Conservation (phyloP, 805 yeast genomes). For the Metschnikowia cubensis region DNA sequence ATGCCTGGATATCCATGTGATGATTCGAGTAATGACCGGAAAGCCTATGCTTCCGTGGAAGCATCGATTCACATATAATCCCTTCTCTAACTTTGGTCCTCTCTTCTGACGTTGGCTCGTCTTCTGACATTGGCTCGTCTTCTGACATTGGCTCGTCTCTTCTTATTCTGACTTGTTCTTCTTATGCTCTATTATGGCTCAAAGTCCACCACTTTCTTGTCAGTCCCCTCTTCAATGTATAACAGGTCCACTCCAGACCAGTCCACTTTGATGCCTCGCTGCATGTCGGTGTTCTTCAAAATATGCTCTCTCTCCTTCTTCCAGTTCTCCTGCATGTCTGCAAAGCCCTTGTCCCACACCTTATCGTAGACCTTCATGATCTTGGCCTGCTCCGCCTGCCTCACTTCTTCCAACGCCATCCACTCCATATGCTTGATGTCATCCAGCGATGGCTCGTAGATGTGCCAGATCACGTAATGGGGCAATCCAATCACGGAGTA, state of each 20-base stretch:
- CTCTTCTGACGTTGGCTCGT: too few species aligned
- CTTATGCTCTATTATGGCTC: constrained; percentile 23
- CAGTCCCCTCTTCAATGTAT: constrained; percentile 26
- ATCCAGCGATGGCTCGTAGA: constrained; percentile 91
- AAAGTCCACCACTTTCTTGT: constrained; percentile 39
- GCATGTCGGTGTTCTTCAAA: constrained; percentile 71
- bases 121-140: too few species aligned
- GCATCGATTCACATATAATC: too few species aligned
- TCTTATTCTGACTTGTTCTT: too few species aligned
- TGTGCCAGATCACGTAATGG: constrained; percentile 86
- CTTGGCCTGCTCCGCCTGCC: constrained; percentile 59
- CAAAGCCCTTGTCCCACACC: constrained; percentile 76
- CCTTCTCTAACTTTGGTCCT: too few species aligned
- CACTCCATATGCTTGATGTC: constrained; percentile 85
- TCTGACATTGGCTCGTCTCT: too few species aligned
- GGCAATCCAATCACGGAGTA: constrained; percentile 85
- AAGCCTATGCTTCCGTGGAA: too few species aligned
- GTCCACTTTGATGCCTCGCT: constrained; percentile 53
- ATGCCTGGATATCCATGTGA: too few species aligned
- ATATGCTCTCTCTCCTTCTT: constrained; percentile 61
- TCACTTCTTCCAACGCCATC: constrained; percentile 78
- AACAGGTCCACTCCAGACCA: constrained; percentile 63
- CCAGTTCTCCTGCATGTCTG: constrained; percentile 74
- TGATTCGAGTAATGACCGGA: too few species aligned
- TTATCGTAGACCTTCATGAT: constrained; percentile 62